Evolutionary conservation across 208 protist species (phyloP).

Genomic region (Spongospora subterranea): DNA sequence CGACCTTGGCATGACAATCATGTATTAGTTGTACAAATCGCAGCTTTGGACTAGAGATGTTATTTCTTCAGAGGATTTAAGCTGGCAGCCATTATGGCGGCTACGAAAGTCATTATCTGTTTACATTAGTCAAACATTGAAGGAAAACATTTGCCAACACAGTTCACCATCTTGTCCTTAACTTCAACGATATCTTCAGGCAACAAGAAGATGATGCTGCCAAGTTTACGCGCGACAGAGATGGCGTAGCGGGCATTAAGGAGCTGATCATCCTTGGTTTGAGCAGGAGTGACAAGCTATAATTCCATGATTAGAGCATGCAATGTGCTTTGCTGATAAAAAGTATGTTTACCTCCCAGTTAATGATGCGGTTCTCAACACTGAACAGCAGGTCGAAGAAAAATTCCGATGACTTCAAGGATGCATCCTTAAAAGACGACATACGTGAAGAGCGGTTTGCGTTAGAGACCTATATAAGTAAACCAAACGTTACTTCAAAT

Average conservation of each 20-base stretch:
- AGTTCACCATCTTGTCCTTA: conserved; percentile 69
- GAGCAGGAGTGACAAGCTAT: conserved; percentile 56
- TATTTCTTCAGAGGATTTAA: conserved; percentile 46
- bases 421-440: conserved; percentile 34
- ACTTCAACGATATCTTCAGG: conserved; percentile 74
- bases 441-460: conserved; percentile 11
- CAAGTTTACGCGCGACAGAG: conserved; percentile 71
- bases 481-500: background rate
- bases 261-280: conserved; percentile 51
- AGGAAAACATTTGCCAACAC: background rate
- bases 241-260: conserved; percentile 68
- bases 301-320: background rate
- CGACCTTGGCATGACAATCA: too few relatives aligned
- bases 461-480: background rate
- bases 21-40: too few relatives aligned
- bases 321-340: conserved; percentile 5
- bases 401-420: conserved; percentile 44
- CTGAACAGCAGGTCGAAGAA: conserved; percentile 57
- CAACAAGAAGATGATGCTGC: conserved; percentile 70
- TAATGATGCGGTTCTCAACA: conserved; percentile 59
- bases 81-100: conserved; percentile 41
- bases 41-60: background rate
- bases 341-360: conserved; percentile 52
- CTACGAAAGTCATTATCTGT: conserved; percentile 36
- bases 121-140: too few relatives aligned